Evolutionary conservation across 208 protist species (phyloP), one percentile per base, ranked within the genome.

Genomic region (Leptomonas pyrrhocoris): DNA sequence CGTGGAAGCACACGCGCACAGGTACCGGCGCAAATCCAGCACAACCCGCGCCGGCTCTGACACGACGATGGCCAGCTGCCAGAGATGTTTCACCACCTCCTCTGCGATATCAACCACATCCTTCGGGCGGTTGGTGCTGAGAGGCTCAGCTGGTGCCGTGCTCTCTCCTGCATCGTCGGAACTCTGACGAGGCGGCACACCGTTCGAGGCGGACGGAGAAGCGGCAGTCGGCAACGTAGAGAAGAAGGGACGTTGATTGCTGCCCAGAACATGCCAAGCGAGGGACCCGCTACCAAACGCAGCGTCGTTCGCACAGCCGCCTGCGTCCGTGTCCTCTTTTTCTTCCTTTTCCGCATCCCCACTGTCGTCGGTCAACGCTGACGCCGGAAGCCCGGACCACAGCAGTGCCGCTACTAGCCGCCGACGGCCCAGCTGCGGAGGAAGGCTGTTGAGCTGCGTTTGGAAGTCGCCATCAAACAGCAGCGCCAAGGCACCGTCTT

Each of bases 201-300:
- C 9, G 18, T 42, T 42, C 9, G 38, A 13, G 38, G 25, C 25
- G 2, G 18, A 8, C 9, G 25, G 6, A 25, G 30, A 1, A 23
- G 55, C 5, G 13, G 55, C 30, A 60, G 55, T 7, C 25, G 30
- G 55, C 30, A 42, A n/a, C 18, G 30, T 60, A 1, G 61, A 43
- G 28, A 83, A 61, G 23, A 85, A 69, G 12, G 28, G 68, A 11
- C 8, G 36, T 48, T 68, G 83, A 38, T 91, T 76, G 50, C 75
- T 57, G 9, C 73, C 50, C 54, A 93, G 66, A 7, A 89, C 73
- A n/a, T 59, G 45, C 85, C 85, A 94, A 9, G 85, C 88, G 25
- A 89, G 79, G 8, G 88, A 94, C n/a, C 85, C 84, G 31, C 76
- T 75, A 19, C 85, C 88, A 68, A 85, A 90, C 2, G 62, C 38